Evolutionary conservation across 208 protist genomes (phyloP).

Genomic region (Trypanosoma theileri): DNA sequence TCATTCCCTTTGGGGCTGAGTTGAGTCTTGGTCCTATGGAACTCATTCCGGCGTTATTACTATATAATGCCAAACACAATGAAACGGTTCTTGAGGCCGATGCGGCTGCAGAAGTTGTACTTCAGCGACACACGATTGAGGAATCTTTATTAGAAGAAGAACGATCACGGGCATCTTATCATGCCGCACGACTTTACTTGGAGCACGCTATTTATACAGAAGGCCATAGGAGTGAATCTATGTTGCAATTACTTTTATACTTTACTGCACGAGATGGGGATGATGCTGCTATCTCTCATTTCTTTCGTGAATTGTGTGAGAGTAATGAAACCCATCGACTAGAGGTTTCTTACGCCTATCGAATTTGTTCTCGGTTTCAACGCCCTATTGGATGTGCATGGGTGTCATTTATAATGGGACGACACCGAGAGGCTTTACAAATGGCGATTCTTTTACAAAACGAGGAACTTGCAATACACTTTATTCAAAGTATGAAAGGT

Average conservation of each 20-base stretch:
- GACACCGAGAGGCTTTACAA: slow-evolving; percentile 9
- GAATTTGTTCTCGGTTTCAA: slow-evolving; percentile 15
- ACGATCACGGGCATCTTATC: slow-evolving; percentile 12
- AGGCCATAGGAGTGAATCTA: slow-evolving; percentile 8
- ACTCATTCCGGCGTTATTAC: slow-evolving; percentile 36
- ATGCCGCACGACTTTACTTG: slow-evolving; percentile 24
- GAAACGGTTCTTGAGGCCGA: slow-evolving; percentile 29
- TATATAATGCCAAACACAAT: slow-evolving; percentile 32
- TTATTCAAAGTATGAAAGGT: slow-evolving; percentile 19
- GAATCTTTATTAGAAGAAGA: slow-evolving; percentile 22
- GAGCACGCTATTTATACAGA: slow-evolving; percentile 23
- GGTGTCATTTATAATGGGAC: slow-evolving; percentile 12
- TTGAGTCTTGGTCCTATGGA: slow-evolving; percentile 18
- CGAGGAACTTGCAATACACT: slow-evolving; percentile 23
- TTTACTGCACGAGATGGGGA: slow-evolving; percentile 23
- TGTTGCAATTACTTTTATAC: slow-evolving; percentile 22
- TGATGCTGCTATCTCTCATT: slow-evolving; percentile 18
- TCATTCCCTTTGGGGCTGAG: slow-evolving; percentile 25
- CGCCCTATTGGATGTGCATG: slow-evolving; percentile 19
- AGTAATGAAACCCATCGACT: neutral
- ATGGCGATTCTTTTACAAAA: slow-evolving; percentile 18
- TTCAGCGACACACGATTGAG: slow-evolving; percentile 38
- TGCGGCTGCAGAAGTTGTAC: slow-evolving; percentile 13
- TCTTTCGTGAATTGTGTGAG: slow-evolving; percentile 15
- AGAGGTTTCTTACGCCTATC: slow-evolving; percentile 18